phyloP scores from a whole-genome alignment of 352 stramenopile species.

The Phytophthora pluvialis region DNA sequence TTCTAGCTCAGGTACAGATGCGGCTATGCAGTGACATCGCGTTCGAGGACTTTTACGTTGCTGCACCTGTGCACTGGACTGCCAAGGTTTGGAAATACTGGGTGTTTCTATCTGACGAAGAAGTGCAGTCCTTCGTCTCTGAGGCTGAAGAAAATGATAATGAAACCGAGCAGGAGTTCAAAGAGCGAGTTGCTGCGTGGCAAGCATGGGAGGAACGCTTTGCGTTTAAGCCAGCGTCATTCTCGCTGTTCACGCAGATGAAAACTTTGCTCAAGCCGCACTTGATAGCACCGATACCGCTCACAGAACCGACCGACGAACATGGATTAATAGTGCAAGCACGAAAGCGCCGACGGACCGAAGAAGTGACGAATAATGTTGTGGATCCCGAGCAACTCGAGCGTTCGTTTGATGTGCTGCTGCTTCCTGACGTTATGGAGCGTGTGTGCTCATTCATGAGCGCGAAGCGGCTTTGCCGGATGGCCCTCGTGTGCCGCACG shows the following conservation, averaged over 20 bases:
- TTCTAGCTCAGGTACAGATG: slow-evolving; percentile 43
- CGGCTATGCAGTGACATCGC: slow-evolving; percentile 41
- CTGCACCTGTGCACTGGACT: slow-evolving; percentile 63
- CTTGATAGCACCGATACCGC: slow-evolving; percentile 16
- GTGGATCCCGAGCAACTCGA: slow-evolving; percentile 45
- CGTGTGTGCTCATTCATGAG: slow-evolving; percentile 74
- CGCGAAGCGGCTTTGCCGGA: slow-evolving; percentile 67
- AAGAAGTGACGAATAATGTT: neutral
- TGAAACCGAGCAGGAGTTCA: slow-evolving; percentile 20
- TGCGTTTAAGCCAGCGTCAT: slow-evolving; percentile 7
- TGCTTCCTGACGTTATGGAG: slow-evolving; percentile 74
- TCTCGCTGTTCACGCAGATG: slow-evolving; percentile 33
- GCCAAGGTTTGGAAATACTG: slow-evolving; percentile 56
- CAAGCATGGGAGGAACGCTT: slow-evolving; percentile 7
- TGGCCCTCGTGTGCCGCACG: slow-evolving; percentile 55
- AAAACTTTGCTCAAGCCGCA: slow-evolving; percentile 37
- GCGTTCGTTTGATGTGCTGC: slow-evolving; percentile 53
- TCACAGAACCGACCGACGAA: slow-evolving; percentile 23
- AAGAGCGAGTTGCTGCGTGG: slow-evolving; percentile 18
- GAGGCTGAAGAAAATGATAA: slow-evolving; percentile 32
- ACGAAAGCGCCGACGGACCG: slow-evolving; percentile 29
- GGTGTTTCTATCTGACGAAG: slow-evolving; percentile 48
- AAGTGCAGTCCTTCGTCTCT: slow-evolving; percentile 46
- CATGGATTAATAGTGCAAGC: slow-evolving; percentile 1
- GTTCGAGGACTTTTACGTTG: slow-evolving; percentile 52